Percentiles rank a stretch among this genome's conserved stretches.
phyloP scores from a whole-genome alignment of 2,329 filamentous ascomycete genomes.

The Neophaeococcomyces aloes region DNA sequence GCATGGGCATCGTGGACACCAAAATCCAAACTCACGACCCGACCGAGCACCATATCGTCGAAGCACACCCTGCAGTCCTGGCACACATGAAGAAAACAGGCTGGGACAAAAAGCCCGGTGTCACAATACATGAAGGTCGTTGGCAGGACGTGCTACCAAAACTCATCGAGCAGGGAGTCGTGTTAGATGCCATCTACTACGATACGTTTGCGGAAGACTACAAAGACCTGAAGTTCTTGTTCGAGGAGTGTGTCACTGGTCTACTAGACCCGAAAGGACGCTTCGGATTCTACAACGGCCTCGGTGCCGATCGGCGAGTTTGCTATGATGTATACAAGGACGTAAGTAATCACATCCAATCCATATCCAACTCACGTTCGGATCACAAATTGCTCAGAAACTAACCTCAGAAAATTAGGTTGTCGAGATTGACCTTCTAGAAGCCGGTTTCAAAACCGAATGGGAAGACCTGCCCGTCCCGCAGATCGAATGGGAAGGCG shows the following conservation, averaged over 20 bases:
- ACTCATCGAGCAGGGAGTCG: slow-evolving; percentile 56
- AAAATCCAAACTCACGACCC: slow-evolving; percentile 59
- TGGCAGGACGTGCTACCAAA: slow-evolving; percentile 75
- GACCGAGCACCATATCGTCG: slow-evolving; percentile 67
- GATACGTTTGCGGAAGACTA: slow-evolving; percentile 98
- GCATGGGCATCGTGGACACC: slow-evolving; percentile 78
- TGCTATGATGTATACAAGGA: slow-evolving; percentile 95
- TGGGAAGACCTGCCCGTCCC: slow-evolving; percentile 73
- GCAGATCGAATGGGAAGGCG: slow-evolving; percentile 76
- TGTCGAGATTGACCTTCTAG: slow-evolving; percentile 78
- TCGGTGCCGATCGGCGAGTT: slow-evolving; percentile 81
- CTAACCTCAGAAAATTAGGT: slow-evolving; percentile 37
- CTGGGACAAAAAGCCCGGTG: slow-evolving; percentile 53
- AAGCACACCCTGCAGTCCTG: slow-evolving; percentile 71
- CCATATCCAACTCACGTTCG: too few relatives aligned
- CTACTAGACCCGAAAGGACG: slow-evolving; percentile 55
- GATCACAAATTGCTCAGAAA: too few relatives aligned
- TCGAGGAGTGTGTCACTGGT: slow-evolving; percentile 73
- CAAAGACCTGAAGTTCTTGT: slow-evolving; percentile 70
- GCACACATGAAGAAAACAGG: slow-evolving; percentile 56
- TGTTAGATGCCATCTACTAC: slow-evolving; percentile 87
- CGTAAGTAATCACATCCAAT: too few relatives aligned
- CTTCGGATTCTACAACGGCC: slow-evolving; percentile 59
- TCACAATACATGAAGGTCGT: slow-evolving; percentile 56
- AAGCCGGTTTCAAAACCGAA: slow-evolving; percentile 79